A percentile compares a stretch with the other conserved stretches of the same genome.
Conservation (phyloP, 352 stramenopile genomes). For the Peronospora farinosa region DNA sequence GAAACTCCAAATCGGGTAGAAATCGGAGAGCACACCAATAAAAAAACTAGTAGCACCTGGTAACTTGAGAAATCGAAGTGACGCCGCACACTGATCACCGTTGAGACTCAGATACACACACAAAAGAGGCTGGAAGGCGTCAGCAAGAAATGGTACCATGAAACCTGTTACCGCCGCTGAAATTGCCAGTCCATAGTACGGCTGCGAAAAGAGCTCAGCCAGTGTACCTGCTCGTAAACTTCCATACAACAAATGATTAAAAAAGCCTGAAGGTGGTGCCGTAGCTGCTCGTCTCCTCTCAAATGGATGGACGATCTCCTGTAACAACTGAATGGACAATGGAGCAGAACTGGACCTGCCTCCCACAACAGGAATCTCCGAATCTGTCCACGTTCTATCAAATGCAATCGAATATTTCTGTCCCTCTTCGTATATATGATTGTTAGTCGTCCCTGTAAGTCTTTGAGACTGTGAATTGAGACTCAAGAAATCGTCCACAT, state of each 20-base stretch:
- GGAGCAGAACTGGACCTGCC: constrained; percentile 54
- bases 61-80: constrained; percentile 47
- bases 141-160: constrained; percentile 52
- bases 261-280: constrained; percentile 44
- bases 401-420: constrained; percentile 60
- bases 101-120: constrained; percentile 51
- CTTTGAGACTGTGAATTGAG: constrained; percentile 11
- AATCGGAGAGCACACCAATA: constrained; percentile 72
- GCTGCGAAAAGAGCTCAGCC: constrained; percentile 51
- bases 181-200: constrained; percentile 57
- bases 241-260: constrained; percentile 71
- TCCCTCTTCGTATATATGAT: constrained; percentile 1
- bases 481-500: constrained; percentile 21
- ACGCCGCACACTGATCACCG: constrained; percentile 40
- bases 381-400: constrained; percentile 38
- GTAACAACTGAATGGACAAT: constrained; percentile 56
- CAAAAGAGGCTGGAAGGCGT: constrained; percentile 61
- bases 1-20: constrained; percentile 68
- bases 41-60: constrained; percentile 63
- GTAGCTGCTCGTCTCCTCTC: constrained; percentile 42
- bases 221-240: constrained; percentile 50
- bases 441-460: constrained; percentile 13
- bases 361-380: constrained; percentile 44
- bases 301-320: constrained; percentile 38
- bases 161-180: constrained; percentile 53